Conservation (phyloP, 306 rosid genomes). For the Citrullus amarus region DNA sequence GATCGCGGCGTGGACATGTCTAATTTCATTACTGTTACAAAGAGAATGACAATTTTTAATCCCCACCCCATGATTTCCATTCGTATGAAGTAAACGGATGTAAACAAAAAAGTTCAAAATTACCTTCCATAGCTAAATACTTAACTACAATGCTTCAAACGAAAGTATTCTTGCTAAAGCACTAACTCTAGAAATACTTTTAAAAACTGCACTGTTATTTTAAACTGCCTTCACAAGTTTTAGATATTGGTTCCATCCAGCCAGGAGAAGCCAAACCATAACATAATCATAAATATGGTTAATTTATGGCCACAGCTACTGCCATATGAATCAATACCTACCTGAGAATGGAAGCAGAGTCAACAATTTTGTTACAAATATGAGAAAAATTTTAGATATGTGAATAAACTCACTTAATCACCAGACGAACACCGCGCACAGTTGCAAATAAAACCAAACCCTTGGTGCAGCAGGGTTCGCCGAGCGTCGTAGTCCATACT, state of each 20-base stretch:
- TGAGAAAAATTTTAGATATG: background rate
- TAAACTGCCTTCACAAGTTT: background rate
- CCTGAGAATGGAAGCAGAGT: background rate
- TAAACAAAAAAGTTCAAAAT: too few species aligned
- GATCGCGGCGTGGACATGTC: too few species aligned
- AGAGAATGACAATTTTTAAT: too few species aligned
- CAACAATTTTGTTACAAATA: background rate
- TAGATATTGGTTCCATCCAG: background rate
- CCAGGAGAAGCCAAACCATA: background rate
- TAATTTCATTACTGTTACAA: too few species aligned
- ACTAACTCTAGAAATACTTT: too few species aligned
- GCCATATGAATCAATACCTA: background rate
- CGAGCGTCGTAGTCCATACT: conserved; percentile 62
- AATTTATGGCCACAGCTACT: background rate
- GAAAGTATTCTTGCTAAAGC: too few species aligned
- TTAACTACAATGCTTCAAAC: too few species aligned
- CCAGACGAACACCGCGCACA: conserved; percentile 57
- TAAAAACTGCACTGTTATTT: too few species aligned
- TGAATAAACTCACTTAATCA: conserved; percentile 13
- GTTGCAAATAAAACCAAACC: conserved; percentile 74
- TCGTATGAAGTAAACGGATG: too few species aligned
- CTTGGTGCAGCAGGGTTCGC: conserved; percentile 41
- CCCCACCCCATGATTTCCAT: too few species aligned
- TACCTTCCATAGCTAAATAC: too few species aligned
- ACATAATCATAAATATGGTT: background rate